Conservation (phyloP, 2,329 filamentous ascomycete species). For the Neofusicoccum sp. region DNA sequence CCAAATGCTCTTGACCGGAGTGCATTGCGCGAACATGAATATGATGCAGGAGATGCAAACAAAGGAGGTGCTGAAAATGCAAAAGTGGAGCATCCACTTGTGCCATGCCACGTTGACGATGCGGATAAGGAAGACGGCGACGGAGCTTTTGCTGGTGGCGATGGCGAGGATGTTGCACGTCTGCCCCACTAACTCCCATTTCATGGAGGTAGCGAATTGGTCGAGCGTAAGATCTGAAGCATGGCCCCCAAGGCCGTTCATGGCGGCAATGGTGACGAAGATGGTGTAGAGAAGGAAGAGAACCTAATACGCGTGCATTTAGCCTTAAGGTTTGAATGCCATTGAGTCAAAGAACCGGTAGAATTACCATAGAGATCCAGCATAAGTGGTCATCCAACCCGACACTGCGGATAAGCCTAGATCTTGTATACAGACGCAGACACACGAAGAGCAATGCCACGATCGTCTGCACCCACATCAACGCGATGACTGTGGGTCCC, state of each 20-base stretch:
- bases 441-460: slow-evolving; percentile 28
- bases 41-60: slow-evolving; percentile 29
- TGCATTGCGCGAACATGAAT: slow-evolving; percentile 30
- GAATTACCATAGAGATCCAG: slow-evolving; percentile 9
- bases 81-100: slow-evolving; percentile 30
- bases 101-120: slow-evolving; percentile 31
- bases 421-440: slow-evolving; percentile 29
- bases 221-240: slow-evolving; percentile 24
- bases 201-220: slow-evolving; percentile 30
- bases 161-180: slow-evolving; percentile 31
- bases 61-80: slow-evolving; percentile 28
- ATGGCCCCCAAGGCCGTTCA: slow-evolving; percentile 31
- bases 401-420: slow-evolving; percentile 27
- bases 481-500: slow-evolving; percentile 5
- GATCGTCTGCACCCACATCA: slow-evolving; percentile 32
- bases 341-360: not conserved
- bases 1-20: slow-evolving; percentile 29
- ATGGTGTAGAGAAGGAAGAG: slow-evolving; percentile 29
- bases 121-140: slow-evolving; percentile 31
- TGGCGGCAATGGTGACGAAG: slow-evolving; percentile 27
- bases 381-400: slow-evolving; percentile 33
- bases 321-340: not conserved
- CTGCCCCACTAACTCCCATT: slow-evolving; percentile 33
- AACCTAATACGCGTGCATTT: slow-evolving; percentile 19
- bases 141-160: slow-evolving; percentile 30